Evolutionary conservation across 148 eudicot genomes (phyloP).

Genomic region (Euryodendron excelsum): DNA sequence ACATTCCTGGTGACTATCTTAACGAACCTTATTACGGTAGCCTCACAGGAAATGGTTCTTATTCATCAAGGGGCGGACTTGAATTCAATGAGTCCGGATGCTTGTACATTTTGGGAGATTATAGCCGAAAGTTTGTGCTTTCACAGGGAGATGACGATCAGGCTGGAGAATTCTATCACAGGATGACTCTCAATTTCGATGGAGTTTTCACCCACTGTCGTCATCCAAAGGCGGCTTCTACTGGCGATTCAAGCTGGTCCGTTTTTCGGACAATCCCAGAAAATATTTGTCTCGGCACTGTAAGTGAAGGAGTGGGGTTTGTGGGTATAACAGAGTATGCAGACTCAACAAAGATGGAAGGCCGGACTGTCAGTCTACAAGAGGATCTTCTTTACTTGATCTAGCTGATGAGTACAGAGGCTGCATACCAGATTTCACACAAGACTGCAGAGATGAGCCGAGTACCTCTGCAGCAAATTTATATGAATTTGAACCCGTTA

Average conservation of each 20-base stretch:
- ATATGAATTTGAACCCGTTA: neutral
- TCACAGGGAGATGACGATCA: neutral
- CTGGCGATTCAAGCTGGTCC: neutral
- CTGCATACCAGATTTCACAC: neutral
- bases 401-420: neutral
- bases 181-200: neutral
- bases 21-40: constrained; percentile 11
- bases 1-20: neutral
- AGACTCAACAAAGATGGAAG: neutral
- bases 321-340: neutral
- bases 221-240: neutral
- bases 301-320: neutral
- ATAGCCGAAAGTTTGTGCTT: neutral
- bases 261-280: neutral
- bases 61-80: neutral
- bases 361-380: neutral
- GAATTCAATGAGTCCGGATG: constrained; percentile 9
- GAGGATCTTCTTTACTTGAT: neutral
- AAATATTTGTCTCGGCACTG: neutral
- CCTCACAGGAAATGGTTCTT: neutral
- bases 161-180: neutral
- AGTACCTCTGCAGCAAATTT: neutral
- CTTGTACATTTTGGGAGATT: constrained; percentile 10
- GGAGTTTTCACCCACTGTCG: neutral
- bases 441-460: neutral